Evolutionary conservation across 2,329 filamentous ascomycete species (phyloP), one percentile per base, ranked within the genome.

Genomic region (Nothophoma quercina): DNA sequence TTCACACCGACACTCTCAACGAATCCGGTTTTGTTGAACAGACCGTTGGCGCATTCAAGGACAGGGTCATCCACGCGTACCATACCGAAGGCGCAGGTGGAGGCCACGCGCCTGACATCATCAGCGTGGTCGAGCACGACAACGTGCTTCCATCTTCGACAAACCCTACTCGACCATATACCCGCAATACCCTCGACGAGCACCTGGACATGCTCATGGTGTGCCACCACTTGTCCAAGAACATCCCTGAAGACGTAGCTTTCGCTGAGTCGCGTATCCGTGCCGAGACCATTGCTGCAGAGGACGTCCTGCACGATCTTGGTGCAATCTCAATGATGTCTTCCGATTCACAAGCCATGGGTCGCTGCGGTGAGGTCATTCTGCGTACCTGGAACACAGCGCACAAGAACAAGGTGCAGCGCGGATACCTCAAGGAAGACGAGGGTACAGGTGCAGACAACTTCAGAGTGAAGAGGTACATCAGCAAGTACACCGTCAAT

Each of bases 141-240:
- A 95, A 98, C 69, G 92, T 98, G 2, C 83, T 98, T 1, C 93
- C 93, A 0, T 91, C 88, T 5, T 93, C 88, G 38, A 98, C 93
- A 0, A 98, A 96, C 72, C 93, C 93, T 0, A 98, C 93, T 1
- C 83, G 93, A 2, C 93, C 93, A 0, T 97, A 87, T 75, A 98
- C 93, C 1, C 81, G 83, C 60, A 97, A 98, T 78, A 98, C 93
- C 0, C 83, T 98, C 0, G 93, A 97, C 69, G 93, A 98, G 76
- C 93, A 98, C 76, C 84, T 97, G 12, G 93, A 98, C 78, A 98
- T 98, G 93, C 80, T 97, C 38, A 97, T 97, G 93, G 91, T 96
- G 29, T 98, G 93, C 79, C 93, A 98, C 75, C 93, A 98, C 70
- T 80, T 98, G 8, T 92, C 88, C 44, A 91, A 90, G 75, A 88